phyloP scores from a whole-genome alignment of 2,329 filamentous ascomycete species.

The Niveomyces coronatus region DNA sequence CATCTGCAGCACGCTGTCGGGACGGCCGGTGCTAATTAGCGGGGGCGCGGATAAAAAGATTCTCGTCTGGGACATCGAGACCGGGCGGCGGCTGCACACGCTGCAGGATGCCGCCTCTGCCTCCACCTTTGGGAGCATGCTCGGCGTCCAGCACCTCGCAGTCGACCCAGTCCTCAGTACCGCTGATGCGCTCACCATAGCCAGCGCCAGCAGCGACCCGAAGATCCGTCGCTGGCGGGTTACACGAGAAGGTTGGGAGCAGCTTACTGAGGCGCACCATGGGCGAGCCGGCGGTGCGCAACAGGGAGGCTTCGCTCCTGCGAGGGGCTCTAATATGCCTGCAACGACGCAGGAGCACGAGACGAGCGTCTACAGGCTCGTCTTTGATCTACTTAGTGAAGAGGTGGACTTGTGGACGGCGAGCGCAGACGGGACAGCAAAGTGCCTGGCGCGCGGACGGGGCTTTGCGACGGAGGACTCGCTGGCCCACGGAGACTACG shows the following conservation, averaged over 20 bases:
- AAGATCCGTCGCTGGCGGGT: constrained; percentile 72
- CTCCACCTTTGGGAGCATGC: too few relatives aligned
- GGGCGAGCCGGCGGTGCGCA: constrained; percentile 30
- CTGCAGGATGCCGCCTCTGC: constrained; percentile 65
- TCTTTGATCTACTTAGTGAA: constrained; percentile 54
- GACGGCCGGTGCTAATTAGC: constrained; percentile 56
- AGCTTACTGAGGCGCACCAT: constrained; percentile 39
- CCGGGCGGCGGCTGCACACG: constrained; percentile 59
- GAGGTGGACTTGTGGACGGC: constrained; percentile 81
- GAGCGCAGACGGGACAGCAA: constrained; percentile 80
- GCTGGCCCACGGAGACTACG: constrained; percentile 78
- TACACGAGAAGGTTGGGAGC: constrained; percentile 38
- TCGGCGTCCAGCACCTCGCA: constrained; percentile 70
- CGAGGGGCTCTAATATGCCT: too few relatives aligned
- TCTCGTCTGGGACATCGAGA: constrained; percentile 69
- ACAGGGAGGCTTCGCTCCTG: too few relatives aligned
- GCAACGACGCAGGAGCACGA: constrained; percentile 70
- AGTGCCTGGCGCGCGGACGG: constrained; percentile 61
- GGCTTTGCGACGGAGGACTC: constrained; percentile 62
- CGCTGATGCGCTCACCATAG: constrained; percentile 44
- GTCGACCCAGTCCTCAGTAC: constrained; percentile 57
- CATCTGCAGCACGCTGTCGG: constrained; percentile 48
- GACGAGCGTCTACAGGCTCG: constrained; percentile 76
- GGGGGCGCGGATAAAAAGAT: constrained; percentile 72
- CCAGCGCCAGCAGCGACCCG: constrained; percentile 72